Evolutionary conservation across 2,329 filamentous ascomycete species (phyloP).

Genomic region (Phoma sp.): DNA sequence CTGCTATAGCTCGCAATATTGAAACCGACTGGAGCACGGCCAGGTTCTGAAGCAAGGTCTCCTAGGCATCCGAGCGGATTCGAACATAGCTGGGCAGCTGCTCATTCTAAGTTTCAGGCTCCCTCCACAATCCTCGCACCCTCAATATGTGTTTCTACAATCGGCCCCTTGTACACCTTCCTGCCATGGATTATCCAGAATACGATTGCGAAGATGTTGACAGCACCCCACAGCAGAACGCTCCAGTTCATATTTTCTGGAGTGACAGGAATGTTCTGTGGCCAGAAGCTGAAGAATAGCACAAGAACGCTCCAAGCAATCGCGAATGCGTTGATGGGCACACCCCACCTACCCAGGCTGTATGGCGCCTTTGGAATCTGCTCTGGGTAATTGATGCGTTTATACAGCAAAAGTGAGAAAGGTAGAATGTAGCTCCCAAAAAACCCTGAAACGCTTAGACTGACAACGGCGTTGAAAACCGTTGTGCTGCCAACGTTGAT

Average conservation of each 20-base stretch:
- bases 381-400: slow-evolving; percentile 13
- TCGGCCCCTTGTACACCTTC: slow-evolving; percentile 23
- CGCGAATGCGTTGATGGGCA: slow-evolving; percentile 19
- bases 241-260: slow-evolving; percentile 31
- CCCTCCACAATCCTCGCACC: neutral
- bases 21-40: too few relatives aligned
- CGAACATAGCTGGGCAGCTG: too few relatives aligned
- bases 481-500: slow-evolving; percentile 27
- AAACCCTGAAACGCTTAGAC: slow-evolving; percentile 23
- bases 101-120: neutral
- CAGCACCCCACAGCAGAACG: slow-evolving; percentile 23
- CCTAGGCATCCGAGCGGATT: too few relatives aligned
- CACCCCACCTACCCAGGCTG: slow-evolving; percentile 20
- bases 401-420: slow-evolving; percentile 20
- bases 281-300: slow-evolving; percentile 30
- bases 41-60: too few relatives aligned
- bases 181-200: slow-evolving; percentile 25
- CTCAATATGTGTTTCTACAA: slow-evolving; percentile 20
- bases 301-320: slow-evolving; percentile 23
- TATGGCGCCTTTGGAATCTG: slow-evolving; percentile 12
- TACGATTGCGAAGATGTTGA: slow-evolving; percentile 22
- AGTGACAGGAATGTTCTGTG: slow-evolving; percentile 23
- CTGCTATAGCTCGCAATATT: too few relatives aligned
- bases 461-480: slow-evolving; percentile 29
- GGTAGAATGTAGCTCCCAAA: slow-evolving; percentile 28